Evolutionary conservation across 2,329 filamentous ascomycete species (phyloP).

Genomic region (Albophoma yamanashiensis): DNA sequence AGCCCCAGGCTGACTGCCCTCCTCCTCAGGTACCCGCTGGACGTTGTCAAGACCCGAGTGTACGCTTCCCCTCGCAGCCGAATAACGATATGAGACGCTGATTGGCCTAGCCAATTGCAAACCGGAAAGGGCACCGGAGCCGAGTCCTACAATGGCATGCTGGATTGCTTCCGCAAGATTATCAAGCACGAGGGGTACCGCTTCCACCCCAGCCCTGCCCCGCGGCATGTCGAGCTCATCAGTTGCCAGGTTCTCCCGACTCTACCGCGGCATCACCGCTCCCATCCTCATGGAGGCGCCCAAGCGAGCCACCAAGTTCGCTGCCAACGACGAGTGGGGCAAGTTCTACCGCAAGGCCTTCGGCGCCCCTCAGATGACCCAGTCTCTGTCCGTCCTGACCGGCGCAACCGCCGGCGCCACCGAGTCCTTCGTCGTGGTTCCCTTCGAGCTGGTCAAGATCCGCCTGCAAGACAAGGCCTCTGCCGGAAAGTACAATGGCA

Average conservation of each 20-base stretch:
- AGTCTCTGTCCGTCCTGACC: conserved; percentile 83
- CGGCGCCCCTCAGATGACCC: conserved; percentile 77
- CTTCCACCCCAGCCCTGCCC: neutral
- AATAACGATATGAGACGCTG: conserved; percentile 9
- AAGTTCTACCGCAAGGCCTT: conserved; percentile 85
- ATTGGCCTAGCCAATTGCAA: conserved; percentile 64
- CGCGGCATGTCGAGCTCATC: conserved; percentile 9
- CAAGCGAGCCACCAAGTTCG: conserved; percentile 96
- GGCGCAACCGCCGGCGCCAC: conserved; percentile 92
- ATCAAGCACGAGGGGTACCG: conserved; percentile 83
- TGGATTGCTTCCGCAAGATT: conserved; percentile 97
- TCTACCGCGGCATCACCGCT: conserved; percentile 92
- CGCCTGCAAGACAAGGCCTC: conserved; percentile 92
- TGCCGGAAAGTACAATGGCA: conserved; percentile 75
- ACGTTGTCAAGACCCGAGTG: conserved; percentile 97
- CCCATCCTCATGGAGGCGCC: conserved; percentile 94
- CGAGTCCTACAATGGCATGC: conserved; percentile 91
- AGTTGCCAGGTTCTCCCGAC: conserved; percentile 60
- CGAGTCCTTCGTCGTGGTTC: conserved; percentile 92
- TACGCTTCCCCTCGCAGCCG: conserved; percentile 36
- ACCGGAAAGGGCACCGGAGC: conserved; percentile 60
- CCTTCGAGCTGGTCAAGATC: conserved; percentile 98
- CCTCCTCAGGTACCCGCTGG: conserved; percentile 77
- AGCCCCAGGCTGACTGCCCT: conserved; percentile 8
- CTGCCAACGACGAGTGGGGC: conserved; percentile 97